phyloP scores from a whole-genome alignment of 1,284 basidiomycete genomes.

The Fistulinella cinereoalba region DNA sequence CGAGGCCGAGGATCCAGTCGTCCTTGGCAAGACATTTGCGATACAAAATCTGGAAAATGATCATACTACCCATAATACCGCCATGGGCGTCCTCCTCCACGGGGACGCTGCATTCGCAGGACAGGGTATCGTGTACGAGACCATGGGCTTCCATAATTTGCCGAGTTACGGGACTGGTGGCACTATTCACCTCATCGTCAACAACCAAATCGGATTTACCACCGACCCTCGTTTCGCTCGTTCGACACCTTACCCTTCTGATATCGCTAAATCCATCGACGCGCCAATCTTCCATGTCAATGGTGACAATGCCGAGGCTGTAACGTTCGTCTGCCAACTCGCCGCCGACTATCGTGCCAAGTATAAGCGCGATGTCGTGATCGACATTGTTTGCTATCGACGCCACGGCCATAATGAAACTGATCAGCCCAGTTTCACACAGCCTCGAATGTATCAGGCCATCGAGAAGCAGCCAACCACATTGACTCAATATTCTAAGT shows the following conservation, averaged over 20 bases:
- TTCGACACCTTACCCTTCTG: constrained; percentile 98
- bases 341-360: constrained; percentile 98
- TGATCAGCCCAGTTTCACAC: constrained; percentile 98
- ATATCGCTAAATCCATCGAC: constrained; percentile 98
- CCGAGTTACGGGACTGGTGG: constrained; percentile 97
- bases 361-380: constrained; percentile 98
- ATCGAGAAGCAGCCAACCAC: constrained; percentile 94
- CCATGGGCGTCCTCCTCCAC: constrained; percentile 95
- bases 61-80: constrained; percentile 70
- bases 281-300: constrained; percentile 99
- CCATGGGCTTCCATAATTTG: constrained; percentile 97
- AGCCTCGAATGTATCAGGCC: constrained; percentile 98
- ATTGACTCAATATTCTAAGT: constrained; percentile 88
- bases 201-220: constrained; percentile 99
- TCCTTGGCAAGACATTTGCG: constrained; percentile 95
- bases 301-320: constrained; percentile 97
- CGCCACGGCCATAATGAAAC: constrained; percentile 99
- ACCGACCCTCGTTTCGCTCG: constrained; percentile 97
- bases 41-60: constrained; percentile 96
- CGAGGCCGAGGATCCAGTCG: constrained; percentile 96
- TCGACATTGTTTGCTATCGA: constrained; percentile 99
- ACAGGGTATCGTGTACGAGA: constrained; percentile 98
- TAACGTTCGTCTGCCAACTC: constrained; percentile 97
- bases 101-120: constrained; percentile 99
- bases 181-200: constrained; percentile 97